Percentiles rank a stretch among this genome's conserved stretches.
Conservation (phyloP, 2,329 filamentous ascomycete species). For the Neonectria magnoliae region DNA sequence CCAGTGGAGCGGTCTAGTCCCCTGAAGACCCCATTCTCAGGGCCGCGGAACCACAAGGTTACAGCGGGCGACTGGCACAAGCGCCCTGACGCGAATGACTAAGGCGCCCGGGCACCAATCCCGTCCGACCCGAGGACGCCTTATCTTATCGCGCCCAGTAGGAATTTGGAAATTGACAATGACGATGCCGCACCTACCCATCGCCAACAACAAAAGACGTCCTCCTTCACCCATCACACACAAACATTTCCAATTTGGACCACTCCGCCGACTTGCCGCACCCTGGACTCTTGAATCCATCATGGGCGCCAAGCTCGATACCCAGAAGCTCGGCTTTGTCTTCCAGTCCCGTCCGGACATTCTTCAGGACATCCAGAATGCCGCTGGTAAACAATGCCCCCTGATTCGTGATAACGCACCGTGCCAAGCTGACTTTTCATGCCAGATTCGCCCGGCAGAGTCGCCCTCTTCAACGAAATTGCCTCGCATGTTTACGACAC, state of each 20-base stretch:
- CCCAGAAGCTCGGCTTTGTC: slow-evolving; percentile 59
- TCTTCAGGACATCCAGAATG: slow-evolving; percentile 61
- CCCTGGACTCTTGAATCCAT: slow-evolving; percentile 28
- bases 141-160: slow-evolving; percentile 40
- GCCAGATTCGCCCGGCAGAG: slow-evolving; percentile 60
- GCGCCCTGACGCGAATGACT: slow-evolving; percentile 30
- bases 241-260: slow-evolving; percentile 21
- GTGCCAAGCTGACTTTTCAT: slow-evolving; percentile 21
- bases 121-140: slow-evolving; percentile 7
- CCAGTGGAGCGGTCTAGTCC: not conserved
- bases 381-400: slow-evolving; percentile 58
- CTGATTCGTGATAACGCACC: slow-evolving; percentile 24
- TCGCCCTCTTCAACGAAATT: slow-evolving; percentile 67
- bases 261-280: slow-evolving; percentile 30
- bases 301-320: slow-evolving; percentile 60
- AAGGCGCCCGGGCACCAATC: slow-evolving; percentile 34
- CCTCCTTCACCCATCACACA: slow-evolving; percentile 9
- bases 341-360: slow-evolving; percentile 68
- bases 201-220: slow-evolving; percentile 6
- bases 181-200: slow-evolving; percentile 32
- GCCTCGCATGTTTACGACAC: slow-evolving; percentile 60
- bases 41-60: slow-evolving; percentile 27
- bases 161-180: slow-evolving; percentile 34
- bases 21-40: slow-evolving; percentile 19
- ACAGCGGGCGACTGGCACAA: slow-evolving; percentile 6